Base-by-base conservation (phyloP, 805 yeast species). In the Pachysolen tannophilus region DNA sequence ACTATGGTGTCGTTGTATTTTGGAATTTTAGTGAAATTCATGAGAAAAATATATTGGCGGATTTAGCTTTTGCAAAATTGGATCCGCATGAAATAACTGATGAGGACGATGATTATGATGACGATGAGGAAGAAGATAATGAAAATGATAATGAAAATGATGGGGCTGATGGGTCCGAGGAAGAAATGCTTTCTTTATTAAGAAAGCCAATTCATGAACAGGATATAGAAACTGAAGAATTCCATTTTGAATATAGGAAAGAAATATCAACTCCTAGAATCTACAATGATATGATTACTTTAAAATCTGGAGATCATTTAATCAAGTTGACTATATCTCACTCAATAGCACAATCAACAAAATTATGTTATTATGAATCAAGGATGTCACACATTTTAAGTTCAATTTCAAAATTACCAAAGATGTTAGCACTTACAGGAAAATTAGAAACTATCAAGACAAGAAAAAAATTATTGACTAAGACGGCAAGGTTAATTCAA, bases 291-390 rank as follows among this genome's bases (percentile, higher is more conserved):
- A 82, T 90, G 81, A 82, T 92, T 44, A 87, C 97, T 0, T 60
- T 92, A 33, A 70, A 92, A 37, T 78, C 90, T 2, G 94, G 94
- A 6, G 97, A 90, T 54, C 97, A 88, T 60, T 69, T 90, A 50
- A 85, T 87, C 47, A 92, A 92, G 52, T 63, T 92, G 38, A 85
- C 97, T 5, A 75, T 92, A 74, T 84, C 97, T 1, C 95, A 92
- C 57, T 95, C 97, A 2, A 85, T 92, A 42, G 97, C 97, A 0
- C 98, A 92, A 57, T 85, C 94, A 43, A 88, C 97, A 1, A 92
- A 88, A 54, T 60, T 92, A 21, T 82, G 95, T 27, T 63, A 88
- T 39, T 92, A 90, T 58, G 98, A 92, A 56, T 82, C 94, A 27
- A 68, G 95, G 46, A 86, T 92, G 79, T 83, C 90, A 10, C 78